phyloP scores from a whole-genome alignment of 2,329 filamentous ascomycete genomes.

The Fusarium scirpi region DNA sequence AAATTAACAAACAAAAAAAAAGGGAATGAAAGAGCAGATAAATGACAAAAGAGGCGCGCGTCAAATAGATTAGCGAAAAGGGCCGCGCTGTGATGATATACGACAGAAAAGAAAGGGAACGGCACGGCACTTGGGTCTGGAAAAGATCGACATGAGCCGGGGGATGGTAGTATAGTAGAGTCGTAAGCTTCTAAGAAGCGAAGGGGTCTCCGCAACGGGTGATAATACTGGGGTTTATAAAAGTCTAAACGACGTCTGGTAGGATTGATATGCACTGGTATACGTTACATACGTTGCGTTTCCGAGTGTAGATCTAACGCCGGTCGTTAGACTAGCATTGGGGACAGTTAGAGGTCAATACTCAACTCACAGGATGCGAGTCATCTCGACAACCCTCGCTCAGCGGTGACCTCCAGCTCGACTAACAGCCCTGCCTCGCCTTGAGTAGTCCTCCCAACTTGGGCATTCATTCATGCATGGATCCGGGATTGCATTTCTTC shows the following conservation, averaged over 20 bases:
- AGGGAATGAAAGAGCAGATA: neutral
- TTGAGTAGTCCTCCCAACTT: neutral
- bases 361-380: slow-evolving; percentile 3
- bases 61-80: slow-evolving; percentile 31
- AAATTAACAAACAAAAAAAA: neutral
- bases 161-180: slow-evolving; percentile 10
- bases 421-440: neutral
- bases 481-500: slow-evolving; percentile 12
- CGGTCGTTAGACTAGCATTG: neutral
- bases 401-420: neutral
- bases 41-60: slow-evolving; percentile 9
- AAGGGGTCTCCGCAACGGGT: slow-evolving; percentile 7
- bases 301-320: slow-evolving; percentile 5
- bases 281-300: neutral
- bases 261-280: neutral
- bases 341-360: neutral
- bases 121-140: neutral
- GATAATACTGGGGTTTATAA: neutral
- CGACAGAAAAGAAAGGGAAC: neutral
- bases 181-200: neutral
- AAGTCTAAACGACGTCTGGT: neutral
- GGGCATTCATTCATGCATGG: neutral
- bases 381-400: neutral
- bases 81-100: slow-evolving; percentile 21
- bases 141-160: slow-evolving; percentile 16